Conservation (phyloP, 768 basidiomycete genomes). For the Lactarius trivialis region DNA sequence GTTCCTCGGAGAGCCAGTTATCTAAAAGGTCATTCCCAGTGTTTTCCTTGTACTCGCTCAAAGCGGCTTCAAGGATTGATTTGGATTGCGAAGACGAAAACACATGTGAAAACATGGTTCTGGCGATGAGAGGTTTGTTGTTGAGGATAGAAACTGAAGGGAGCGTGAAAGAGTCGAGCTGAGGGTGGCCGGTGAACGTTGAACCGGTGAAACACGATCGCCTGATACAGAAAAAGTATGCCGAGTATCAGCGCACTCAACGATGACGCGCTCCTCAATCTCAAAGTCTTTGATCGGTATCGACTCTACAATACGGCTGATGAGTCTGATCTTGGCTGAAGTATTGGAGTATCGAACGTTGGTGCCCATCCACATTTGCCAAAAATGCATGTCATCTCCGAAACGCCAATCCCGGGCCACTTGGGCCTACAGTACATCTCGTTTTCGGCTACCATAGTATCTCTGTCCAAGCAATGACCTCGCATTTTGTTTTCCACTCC, state of each 20-base stretch:
- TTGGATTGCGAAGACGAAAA: too few species aligned
- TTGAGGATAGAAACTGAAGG: too few species aligned
- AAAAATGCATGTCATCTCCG: background rate
- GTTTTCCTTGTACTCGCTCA: background rate
- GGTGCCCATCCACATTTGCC: constrained; percentile 3
- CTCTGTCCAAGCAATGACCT: background rate
- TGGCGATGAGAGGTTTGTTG: too few species aligned
- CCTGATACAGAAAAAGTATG: too few species aligned
- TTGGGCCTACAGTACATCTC: background rate
- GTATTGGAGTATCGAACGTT: background rate
- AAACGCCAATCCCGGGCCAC: background rate
- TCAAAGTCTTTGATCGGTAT: background rate
- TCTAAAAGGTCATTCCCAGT: too few species aligned
- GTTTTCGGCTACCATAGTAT: background rate
- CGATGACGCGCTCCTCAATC: background rate
- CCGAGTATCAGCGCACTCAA: background rate
- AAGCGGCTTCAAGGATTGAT: background rate
- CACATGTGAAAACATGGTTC: too few species aligned
- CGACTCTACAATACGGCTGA: background rate
- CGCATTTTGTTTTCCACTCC: background rate
- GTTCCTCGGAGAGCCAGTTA: too few species aligned
- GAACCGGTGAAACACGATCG: too few species aligned
- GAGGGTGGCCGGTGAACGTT: too few species aligned
- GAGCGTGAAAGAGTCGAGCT: too few species aligned
- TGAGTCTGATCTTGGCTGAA: background rate